A percentile compares a stretch with the other conserved stretches of the same genome.
Evolutionary conservation across 805 yeast species (phyloP).

Genomic region (Scheffersomyces stipitis): DNA sequence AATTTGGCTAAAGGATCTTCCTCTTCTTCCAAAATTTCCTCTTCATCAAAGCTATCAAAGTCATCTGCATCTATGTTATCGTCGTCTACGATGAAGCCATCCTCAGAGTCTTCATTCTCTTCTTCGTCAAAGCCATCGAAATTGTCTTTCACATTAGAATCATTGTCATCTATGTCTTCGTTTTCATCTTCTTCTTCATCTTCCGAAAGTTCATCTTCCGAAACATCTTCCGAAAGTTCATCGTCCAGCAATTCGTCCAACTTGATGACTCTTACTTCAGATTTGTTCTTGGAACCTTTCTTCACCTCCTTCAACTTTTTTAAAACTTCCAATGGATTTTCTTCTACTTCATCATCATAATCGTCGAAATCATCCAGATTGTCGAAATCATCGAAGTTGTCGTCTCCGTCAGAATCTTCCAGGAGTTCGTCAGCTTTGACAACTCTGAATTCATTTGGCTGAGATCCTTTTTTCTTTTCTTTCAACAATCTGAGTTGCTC

Average conservation of each 20-base stretch:
- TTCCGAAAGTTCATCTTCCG: conserved; percentile 20
- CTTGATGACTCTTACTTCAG: not conserved
- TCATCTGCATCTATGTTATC: conserved; percentile 5
- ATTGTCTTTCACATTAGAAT: conserved; percentile 36
- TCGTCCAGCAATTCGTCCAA: not conserved
- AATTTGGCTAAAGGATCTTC: conserved; percentile 27
- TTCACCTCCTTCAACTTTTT: not conserved
- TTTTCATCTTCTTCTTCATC: not conserved
- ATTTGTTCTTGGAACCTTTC: conserved; percentile 7
- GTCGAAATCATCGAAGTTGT: conserved; percentile 18
- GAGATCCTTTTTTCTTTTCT: conserved; percentile 5
- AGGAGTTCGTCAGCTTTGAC: conserved; percentile 32
- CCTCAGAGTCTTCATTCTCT: not conserved
- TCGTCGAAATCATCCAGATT: conserved; percentile 42
- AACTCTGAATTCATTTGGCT: conserved; percentile 15
- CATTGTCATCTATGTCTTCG: conserved; percentile 5
- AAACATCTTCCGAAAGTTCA: conserved; percentile 13
- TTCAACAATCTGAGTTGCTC: conserved; percentile 18
- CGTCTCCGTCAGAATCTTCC: conserved; percentile 13
- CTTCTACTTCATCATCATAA: conserved; percentile 10
- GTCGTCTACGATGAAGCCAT: not conserved
- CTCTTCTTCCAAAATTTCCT: conserved; percentile 11
- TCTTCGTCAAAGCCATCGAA: conserved; percentile 42
- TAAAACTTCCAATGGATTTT: conserved; percentile 6
- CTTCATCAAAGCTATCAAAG: conserved; percentile 8